Evolutionary conservation across 164 flowering plant species (phyloP).

Genomic region (Annona squamosa): DNA sequence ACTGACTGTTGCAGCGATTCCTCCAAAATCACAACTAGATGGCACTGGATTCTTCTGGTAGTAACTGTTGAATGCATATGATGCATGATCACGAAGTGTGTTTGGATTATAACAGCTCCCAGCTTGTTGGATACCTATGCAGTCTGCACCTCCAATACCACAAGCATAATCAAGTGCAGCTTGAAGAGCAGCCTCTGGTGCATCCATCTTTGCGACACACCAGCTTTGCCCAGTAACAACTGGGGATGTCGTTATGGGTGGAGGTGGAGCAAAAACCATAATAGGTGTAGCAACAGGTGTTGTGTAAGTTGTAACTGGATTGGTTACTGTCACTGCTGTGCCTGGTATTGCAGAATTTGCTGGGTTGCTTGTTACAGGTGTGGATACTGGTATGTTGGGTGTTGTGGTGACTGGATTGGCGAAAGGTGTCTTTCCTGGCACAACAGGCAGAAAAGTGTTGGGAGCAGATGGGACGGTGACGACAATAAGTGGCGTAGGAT

Average conservation of each 20-base stretch:
- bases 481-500: constrained; percentile 30
- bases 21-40: constrained; percentile 86
- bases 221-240: constrained; percentile 62
- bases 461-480: constrained; percentile 19
- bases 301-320: constrained; percentile 10
- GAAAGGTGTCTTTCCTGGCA: constrained; percentile 3
- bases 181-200: constrained; percentile 43
- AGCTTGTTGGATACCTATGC: constrained; percentile 64
- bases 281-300: constrained; percentile 26
- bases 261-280: constrained; percentile 34
- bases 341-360: constrained; percentile 30
- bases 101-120: constrained; percentile 74
- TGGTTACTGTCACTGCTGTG: constrained; percentile 9
- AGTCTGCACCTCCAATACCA: constrained; percentile 80
- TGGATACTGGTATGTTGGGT: constrained; percentile 19
- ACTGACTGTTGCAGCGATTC: constrained; percentile 49
- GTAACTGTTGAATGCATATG: constrained; percentile 88
- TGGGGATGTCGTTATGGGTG: constrained; percentile 38
- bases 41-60: constrained; percentile 71
- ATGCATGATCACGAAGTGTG: constrained; percentile 72
- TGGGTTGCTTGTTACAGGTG: constrained; percentile 41
- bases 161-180: constrained; percentile 88
- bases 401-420: constrained; percentile 14
- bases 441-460: not conserved
- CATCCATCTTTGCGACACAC: constrained; percentile 79